Conservation (phyloP, 179 eudicot genomes). For the Sideroxylon spinosum region DNA sequence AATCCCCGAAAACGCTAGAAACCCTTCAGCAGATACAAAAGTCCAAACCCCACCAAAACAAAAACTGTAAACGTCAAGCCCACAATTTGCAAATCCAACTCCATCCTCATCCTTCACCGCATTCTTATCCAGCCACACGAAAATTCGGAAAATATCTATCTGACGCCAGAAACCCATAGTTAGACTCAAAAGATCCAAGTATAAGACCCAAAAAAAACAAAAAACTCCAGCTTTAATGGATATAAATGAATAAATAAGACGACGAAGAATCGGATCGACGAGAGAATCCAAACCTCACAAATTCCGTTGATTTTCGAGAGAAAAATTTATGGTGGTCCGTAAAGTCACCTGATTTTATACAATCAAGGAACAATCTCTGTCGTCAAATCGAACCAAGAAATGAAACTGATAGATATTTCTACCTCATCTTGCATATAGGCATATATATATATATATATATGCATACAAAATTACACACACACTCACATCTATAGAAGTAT, state of each 20-base stretch:
- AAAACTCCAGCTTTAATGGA: background rate
- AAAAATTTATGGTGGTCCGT: background rate
- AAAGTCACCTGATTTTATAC: background rate
- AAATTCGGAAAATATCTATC: conserved; percentile 7
- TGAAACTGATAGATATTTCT: background rate
- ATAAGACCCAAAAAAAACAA: background rate
- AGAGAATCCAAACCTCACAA: background rate
- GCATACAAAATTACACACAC: background rate
- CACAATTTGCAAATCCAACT: conserved; percentile 23
- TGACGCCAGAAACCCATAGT: background rate
- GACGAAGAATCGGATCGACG: conserved; percentile 4
- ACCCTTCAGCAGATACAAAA: conserved; percentile 1
- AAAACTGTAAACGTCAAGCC: conserved; percentile 16
- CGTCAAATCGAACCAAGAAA: conserved; percentile 4
- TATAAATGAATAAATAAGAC: background rate
- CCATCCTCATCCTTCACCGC: conserved; percentile 22
- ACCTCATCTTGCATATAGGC: background rate
- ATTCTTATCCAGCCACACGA: conserved; percentile 27
- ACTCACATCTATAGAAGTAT: too few relatives aligned
- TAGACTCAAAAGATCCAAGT: background rate
- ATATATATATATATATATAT: background rate
- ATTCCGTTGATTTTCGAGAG: background rate
- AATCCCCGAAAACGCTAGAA: conserved; percentile 34
- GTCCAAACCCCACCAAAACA: conserved; percentile 19
- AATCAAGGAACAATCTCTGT: conserved; percentile 11